Base-by-base conservation (phyloP, 2,329 filamentous ascomycete species). In the Pestalotiopsis fici region DNA sequence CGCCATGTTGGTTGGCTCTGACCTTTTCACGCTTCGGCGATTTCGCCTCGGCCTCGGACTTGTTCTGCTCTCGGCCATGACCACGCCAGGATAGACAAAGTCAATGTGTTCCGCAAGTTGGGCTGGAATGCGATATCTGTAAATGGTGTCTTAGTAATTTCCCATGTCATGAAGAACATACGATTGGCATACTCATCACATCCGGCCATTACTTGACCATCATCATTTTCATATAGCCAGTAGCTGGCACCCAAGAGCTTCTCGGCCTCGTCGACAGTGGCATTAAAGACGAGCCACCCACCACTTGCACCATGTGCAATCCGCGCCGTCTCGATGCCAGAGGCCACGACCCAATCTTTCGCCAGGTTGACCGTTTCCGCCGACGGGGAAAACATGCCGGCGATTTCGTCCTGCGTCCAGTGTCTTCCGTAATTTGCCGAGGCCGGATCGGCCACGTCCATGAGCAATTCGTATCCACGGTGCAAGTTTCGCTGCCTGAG, bases 41-140 rank as follows among this genome's bases (percentile, higher is more conserved):
- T 25, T 25, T 28, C 27, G n/a, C 55, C 27, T 57, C 6, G 55
- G 12, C 23, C 5, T 27, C 50, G 15, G n/a, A 21, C 15, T 55
- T 27, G 18, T 18, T 23, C 27, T 35, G 43, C 39, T 64, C 47
- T 64, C 62, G 3, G 43, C 62, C 43, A 65, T 21, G 21, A 59
- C 64, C 69, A 87, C 82, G 18, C 85, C 86, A 0, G 86, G 86
- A 0, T 83, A 88, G 47, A 89, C 82, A 73, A 87, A 88, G 75
- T 88, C 86, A 64, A 88, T 78, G 67, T 88, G 84, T 12, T 78
- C 70, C 18, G 55, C 1, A 57, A 57, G 55, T 12, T 57, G 23
- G 12, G 55, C 1, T 28, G 55, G 55, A 7, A 57, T 57, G 5
- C 18, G 55, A 15, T 57, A 57, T 4, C 55, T 57, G 11, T 2